Base-by-base conservation (phyloP, 2,329 filamentous ascomycete species). In the Alternaria viburni region DNA sequence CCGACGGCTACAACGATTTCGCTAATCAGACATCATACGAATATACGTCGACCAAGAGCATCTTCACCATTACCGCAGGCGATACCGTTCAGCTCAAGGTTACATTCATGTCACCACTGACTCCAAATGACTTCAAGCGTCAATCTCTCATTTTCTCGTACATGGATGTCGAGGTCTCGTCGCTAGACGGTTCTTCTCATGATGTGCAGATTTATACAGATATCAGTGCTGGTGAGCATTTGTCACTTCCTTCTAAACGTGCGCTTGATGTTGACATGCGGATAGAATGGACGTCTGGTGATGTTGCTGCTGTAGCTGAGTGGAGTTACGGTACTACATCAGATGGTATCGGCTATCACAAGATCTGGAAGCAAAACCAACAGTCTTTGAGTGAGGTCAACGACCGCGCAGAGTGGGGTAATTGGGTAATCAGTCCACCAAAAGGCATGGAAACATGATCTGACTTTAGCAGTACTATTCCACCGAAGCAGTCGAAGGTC, bases 141-240 rank as follows among this genome's bases (percentile, higher is more conserved):
- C 90, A 93, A 74, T 92, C 90, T 7, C 81, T 92, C 47, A 83
- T 88, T 17, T 91, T 91, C 66, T 91, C 90, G 1, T 93, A 93
- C 78, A 81, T 93, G 59, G 81, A 90, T 26, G 86, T 91, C 25
- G 85, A 84, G 10, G 87, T 91, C 7, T 78, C 78, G 36, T 90
- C 90, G 1, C 72, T 87, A 3, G 91, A 93, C 76, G 89, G 88
- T 11, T 74, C 74, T 3, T 69, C 82, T 1, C 91, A 93, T 75
- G 80, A 86, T 46, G 89, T 93, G 2, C 87, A 92, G 72, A 72
- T 93, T 5, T 93, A 94, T 74, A 84, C 89, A 23, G 91, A 93
- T 73, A 88, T 93, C 43, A 89, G 90, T 56, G 89, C 88, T 58
- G 89, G 88, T 90, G 75, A 75, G 85, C 76, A 41, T 15, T 5